Percentiles rank a stretch among this genome's conserved stretches.
Conservation (phyloP, 2,329 filamentous ascomycete species). For the Fusarium aywerte region DNA sequence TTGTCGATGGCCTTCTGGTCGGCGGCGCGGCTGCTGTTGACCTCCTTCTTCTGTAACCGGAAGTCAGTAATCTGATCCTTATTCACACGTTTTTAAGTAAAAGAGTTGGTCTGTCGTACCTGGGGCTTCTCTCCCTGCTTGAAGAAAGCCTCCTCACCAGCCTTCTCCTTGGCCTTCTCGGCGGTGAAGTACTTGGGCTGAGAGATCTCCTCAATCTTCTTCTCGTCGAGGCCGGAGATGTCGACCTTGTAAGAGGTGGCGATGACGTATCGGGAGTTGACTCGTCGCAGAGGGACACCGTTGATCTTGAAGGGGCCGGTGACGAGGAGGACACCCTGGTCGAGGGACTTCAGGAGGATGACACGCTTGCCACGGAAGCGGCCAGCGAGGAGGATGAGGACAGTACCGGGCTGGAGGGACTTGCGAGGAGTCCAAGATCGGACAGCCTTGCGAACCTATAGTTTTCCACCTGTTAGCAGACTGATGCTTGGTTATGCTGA, state of each 20-base stretch:
- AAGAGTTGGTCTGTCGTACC: conserved; percentile 66
- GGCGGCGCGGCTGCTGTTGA: conserved; percentile 87
- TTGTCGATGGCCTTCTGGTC: conserved; percentile 99
- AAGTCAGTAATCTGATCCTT: conserved; percentile 38
- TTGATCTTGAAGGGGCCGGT: conserved; percentile 99
- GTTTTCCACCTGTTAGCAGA: conserved; percentile 48
- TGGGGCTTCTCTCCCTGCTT: conserved; percentile 98
- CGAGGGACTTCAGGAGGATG: conserved; percentile 96
- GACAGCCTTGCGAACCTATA: conserved; percentile 92
- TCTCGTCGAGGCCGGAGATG: conserved; percentile 84
- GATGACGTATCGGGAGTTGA: conserved; percentile 94
- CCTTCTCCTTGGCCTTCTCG: conserved; percentile 96
- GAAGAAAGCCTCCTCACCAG: conserved; percentile 98
- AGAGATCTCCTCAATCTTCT: conserved; percentile 85
- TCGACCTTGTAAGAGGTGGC: conserved; percentile 88
- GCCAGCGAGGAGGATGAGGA: conserved; percentile 98
- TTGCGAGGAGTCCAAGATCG: conserved; percentile 87
- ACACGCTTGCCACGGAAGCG: conserved; percentile 99
- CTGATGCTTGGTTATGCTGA: conserved; percentile 18
- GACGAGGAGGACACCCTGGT: conserved; percentile 97
- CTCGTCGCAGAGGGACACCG: conserved; percentile 94
- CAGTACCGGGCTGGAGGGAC: conserved; percentile 91
- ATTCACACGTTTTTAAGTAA: conserved; percentile 2
- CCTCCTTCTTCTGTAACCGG: conserved; percentile 87
- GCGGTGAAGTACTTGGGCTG: conserved; percentile 92